These are phyloP conservation scores for Eucalyptus brandiana DNA, from an alignment of 345 rosid genomes.

Conservation along the genomic window DNA sequence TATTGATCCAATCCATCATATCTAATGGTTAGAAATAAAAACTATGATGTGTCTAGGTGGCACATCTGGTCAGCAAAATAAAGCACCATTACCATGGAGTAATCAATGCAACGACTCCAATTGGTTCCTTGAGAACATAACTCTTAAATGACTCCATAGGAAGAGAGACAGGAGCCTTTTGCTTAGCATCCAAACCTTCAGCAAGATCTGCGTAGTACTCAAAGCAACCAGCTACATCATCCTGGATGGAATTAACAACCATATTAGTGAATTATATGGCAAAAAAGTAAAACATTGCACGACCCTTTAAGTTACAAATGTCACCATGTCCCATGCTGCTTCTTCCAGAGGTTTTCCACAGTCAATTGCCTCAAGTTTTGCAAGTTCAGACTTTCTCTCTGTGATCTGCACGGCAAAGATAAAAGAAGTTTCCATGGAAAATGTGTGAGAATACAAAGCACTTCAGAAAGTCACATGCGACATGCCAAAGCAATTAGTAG, in stretches of 20 bases:
- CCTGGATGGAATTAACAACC: slow-evolving; percentile 39
- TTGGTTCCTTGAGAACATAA: slow-evolving; percentile 70
- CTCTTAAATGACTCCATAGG: slow-evolving; percentile 79
- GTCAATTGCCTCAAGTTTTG: slow-evolving; percentile 84
- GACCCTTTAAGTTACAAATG: not conserved
- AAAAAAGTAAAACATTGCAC: not conserved
- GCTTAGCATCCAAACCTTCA: slow-evolving; percentile 87
- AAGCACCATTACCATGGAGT: slow-evolving; percentile 73
- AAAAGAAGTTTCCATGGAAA: not conserved
- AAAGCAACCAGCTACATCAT: slow-evolving; percentile 96
- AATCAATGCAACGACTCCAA: slow-evolving; percentile 93
- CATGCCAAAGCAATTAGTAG: not conserved
- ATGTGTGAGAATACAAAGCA: not conserved
- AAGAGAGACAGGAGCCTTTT: slow-evolving; percentile 73
- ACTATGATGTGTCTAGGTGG: not conserved
- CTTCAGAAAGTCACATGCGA: not conserved
- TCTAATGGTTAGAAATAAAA: not conserved
- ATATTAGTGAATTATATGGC: not conserved
- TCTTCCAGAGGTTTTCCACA: slow-evolving; percentile 92
- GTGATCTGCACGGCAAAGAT: slow-evolving; percentile 35
- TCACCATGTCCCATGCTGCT: slow-evolving; percentile 90
- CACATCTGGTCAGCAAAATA: not conserved
- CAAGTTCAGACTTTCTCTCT: slow-evolving; percentile 66
- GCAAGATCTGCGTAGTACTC: slow-evolving; percentile 96
- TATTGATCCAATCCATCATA: not conserved